Percentiles rank a stretch among this genome's conserved stretches.
Conservation (phyloP, 768 basidiomycete species). For the Russula olivacea region DNA sequence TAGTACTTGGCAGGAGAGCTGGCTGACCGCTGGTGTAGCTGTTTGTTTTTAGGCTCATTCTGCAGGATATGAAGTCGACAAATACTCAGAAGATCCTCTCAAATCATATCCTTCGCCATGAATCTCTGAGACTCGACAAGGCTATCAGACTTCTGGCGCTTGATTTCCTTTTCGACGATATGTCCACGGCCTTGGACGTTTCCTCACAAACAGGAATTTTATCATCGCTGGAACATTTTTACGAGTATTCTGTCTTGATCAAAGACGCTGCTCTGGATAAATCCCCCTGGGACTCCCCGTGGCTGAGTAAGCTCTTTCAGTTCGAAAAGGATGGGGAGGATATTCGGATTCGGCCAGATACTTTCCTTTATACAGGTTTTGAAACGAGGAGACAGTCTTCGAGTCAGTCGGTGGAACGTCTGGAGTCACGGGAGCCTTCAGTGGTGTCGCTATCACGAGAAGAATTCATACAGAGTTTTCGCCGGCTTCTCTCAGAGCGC, state of each 20-base stretch:
- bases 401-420: background rate
- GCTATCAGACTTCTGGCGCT: conserved; percentile 10
- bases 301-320: conserved; percentile 17
- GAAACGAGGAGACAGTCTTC: background rate
- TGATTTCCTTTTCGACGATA: conserved; percentile 15
- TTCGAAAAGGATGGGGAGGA: conserved; percentile 4
- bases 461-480: background rate
- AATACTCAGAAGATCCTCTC: background rate
- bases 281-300: conserved; percentile 9
- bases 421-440: background rate
- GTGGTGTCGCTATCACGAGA: background rate
- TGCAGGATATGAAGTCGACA: background rate
- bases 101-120: background rate
- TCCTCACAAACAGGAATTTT: conserved; percentile 9
- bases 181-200: conserved; percentile 9
- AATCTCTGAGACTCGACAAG: background rate
- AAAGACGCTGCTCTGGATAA: conserved; percentile 9
- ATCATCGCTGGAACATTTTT: conserved; percentile 8
- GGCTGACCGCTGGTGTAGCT: conserved; percentile 1
- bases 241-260: conserved; percentile 14
- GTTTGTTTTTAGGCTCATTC: conserved; percentile 5
- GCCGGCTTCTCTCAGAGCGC: background rate
- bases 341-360: conserved; percentile 3
- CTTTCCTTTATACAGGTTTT: background rate
- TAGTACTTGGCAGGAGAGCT: background rate